phyloP scores from a whole-genome alignment of 345 rosid genomes.

The Clausena lansium region DNA sequence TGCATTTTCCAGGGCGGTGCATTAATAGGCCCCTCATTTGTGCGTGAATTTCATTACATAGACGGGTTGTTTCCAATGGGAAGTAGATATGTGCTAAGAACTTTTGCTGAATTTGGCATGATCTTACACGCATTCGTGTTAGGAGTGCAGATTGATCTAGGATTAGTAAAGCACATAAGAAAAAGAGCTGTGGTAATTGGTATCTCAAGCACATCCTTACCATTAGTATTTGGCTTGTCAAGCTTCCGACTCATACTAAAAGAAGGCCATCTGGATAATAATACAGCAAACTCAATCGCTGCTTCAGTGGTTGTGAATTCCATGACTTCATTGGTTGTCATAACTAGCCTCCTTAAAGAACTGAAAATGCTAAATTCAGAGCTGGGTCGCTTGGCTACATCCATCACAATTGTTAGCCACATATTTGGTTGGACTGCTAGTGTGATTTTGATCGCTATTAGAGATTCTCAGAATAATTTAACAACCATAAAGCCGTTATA shows the following conservation, averaged over 20 bases:
- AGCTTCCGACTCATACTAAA: background rate
- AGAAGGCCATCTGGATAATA: background rate
- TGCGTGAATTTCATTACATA: background rate
- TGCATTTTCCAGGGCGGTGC: conserved; percentile 26
- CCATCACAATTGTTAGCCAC: conserved; percentile 12
- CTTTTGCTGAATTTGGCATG: conserved; percentile 26
- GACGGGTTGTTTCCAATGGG: conserved; percentile 5
- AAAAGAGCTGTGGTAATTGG: background rate
- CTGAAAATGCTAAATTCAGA: conserved; percentile 30
- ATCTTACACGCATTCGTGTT: conserved; percentile 22
- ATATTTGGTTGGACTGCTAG: background rate
- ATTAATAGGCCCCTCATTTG: conserved; percentile 31
- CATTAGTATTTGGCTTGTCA: background rate
- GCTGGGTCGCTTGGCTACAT: conserved; percentile 26
- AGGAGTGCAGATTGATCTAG: conserved; percentile 25
- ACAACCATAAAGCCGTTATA: background rate
- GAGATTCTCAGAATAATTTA: background rate
- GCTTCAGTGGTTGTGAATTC: background rate
- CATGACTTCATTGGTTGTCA: conserved; percentile 23
- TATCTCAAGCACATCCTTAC: background rate
- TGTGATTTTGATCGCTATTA: background rate
- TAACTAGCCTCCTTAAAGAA: conserved; percentile 19
- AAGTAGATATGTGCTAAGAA: conserved; percentile 11
- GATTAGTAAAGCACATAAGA: background rate
- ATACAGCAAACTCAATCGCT: background rate